A percentile compares a stretch with the other conserved stretches of the same genome.
Conservation (phyloP, 1,284 basidiomycete species). For the Cronartium ribicola region DNA sequence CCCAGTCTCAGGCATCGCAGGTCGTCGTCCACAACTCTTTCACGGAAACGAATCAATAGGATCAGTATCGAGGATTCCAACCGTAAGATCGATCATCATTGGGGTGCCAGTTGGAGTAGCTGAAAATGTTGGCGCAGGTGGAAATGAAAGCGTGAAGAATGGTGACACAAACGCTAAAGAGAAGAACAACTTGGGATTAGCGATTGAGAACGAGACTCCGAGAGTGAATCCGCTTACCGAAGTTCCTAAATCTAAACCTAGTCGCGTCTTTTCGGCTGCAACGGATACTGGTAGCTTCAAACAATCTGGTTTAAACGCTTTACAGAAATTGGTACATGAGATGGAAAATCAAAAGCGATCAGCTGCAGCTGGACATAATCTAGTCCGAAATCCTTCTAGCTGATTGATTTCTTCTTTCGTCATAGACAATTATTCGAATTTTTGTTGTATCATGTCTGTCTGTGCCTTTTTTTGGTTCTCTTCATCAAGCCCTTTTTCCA, state of each 20-base stretch:
- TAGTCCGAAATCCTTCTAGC: background rate
- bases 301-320: background rate
- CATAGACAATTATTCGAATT: too few species aligned
- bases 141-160: background rate
- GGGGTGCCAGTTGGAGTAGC: background rate
- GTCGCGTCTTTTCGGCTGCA: background rate
- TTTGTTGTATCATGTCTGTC: too few species aligned
- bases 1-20: background rate
- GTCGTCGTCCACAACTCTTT: background rate
- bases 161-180: background rate
- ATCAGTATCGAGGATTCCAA: background rate
- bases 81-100: constrained; percentile 1
- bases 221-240: background rate
- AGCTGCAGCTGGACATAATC: background rate
- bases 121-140: background rate
- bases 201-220: background rate
- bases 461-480: too few species aligned
- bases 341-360: constrained; percentile 7
- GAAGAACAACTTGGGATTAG: background rate
- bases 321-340: constrained; percentile 4
- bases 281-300: constrained; percentile 8
- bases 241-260: background rate
- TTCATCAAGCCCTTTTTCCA: too few species aligned
- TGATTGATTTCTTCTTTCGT: too few species aligned
- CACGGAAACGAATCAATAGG: constrained; percentile 2